Evolutionary conservation across 306 rosid genomes (phyloP).

Genomic region (Glycine latifolia): DNA sequence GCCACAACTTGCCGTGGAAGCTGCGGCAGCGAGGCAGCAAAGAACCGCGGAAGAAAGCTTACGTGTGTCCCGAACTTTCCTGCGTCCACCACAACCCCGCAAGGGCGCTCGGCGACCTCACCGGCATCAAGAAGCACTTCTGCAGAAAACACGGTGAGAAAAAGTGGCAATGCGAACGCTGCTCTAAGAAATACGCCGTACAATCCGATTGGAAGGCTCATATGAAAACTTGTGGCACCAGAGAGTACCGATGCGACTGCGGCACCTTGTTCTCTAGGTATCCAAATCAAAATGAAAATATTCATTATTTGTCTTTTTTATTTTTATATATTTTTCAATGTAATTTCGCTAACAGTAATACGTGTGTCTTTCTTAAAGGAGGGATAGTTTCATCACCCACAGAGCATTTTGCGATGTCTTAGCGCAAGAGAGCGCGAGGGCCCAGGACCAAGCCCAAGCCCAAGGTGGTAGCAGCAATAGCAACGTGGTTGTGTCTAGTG

Average conservation of each 20-base stretch:
- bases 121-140: slow-evolving; percentile 91
- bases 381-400: slow-evolving; percentile 87
- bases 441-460: slow-evolving; percentile 49
- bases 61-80: slow-evolving; percentile 78
- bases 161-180: slow-evolving; percentile 92
- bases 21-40: slow-evolving; percentile 72
- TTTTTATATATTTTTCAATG: background rate
- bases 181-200: slow-evolving; percentile 93
- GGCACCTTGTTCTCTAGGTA: slow-evolving; percentile 89
- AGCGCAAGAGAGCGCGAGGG: slow-evolving; percentile 72
- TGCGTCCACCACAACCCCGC: slow-evolving; percentile 86
- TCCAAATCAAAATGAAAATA: too few relatives aligned
- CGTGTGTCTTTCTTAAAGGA: slow-evolving; percentile 50
- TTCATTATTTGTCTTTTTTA: background rate
- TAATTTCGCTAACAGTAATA: background rate
- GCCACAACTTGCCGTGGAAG: slow-evolving; percentile 95
- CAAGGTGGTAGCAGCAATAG: background rate
- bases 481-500: slow-evolving; percentile 53
- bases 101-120: slow-evolving; percentile 85
- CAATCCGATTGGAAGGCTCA: slow-evolving; percentile 93
- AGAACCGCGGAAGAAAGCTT: slow-evolving; percentile 78
- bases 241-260: slow-evolving; percentile 88
- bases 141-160: slow-evolving; percentile 91
- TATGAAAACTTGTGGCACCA: slow-evolving; percentile 85
- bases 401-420: slow-evolving; percentile 84